Percentiles rank a stretch among this genome's conserved stretches.
Evolutionary conservation across 768 basidiomycete genomes (phyloP).

Genomic region (Boletus patriciae): DNA sequence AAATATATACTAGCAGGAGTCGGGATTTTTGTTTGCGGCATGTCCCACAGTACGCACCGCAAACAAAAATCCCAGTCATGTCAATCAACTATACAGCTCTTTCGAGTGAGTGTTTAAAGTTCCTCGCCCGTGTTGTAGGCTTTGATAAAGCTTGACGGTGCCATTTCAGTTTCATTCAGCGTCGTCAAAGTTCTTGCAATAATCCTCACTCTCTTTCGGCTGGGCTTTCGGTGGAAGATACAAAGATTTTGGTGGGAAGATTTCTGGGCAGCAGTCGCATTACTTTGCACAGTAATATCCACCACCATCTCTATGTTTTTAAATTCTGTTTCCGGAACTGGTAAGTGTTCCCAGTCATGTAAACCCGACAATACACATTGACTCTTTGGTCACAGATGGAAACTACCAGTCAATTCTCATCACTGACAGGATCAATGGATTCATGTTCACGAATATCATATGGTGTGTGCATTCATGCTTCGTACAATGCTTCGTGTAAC

Average conservation of each 20-base stretch:
- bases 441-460: conserved; percentile 9
- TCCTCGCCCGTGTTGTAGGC: not conserved
- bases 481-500: not conserved
- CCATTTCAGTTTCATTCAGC: conserved; percentile 5
- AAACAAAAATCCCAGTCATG: conserved; percentile 1
- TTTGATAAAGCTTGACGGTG: not conserved
- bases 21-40: not conserved
- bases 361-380: not conserved
- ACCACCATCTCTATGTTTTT: not conserved
- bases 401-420: not conserved
- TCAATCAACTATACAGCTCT: not conserved
- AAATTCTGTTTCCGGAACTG: not conserved
- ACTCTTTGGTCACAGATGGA: not conserved
- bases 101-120: conserved; percentile 1
- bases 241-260: conserved; percentile 28
- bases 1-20: not conserved
- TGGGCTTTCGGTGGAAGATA: conserved; percentile 15
- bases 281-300: not conserved
- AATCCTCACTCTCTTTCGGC: conserved; percentile 14
- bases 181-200: conserved; percentile 5
- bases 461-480: conserved; percentile 8
- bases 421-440: not conserved
- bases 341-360: not conserved
- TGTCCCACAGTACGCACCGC: too few species aligned
- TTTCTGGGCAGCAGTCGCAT: conserved; percentile 17